Base-by-base conservation (phyloP, 2,329 filamentous ascomycete species). In the Aspergillus texensis region DNA sequence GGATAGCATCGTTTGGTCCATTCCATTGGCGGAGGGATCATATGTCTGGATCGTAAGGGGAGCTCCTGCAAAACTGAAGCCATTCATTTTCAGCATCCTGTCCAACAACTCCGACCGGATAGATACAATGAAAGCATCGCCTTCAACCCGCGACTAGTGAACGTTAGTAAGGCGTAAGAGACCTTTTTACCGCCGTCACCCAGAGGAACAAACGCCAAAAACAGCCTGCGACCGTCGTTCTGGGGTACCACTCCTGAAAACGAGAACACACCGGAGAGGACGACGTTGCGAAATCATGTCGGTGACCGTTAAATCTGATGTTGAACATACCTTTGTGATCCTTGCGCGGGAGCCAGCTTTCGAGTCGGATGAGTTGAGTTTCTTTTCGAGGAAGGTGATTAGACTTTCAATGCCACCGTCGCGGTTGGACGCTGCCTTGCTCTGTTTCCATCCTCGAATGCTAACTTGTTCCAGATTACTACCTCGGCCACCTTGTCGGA, bases 261-360 rank as follows among this genome's bases (percentile, higher is more conserved):
- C 77, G 73, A 79, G 70, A 72, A 73, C 72, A 75, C 71, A 77
- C 70, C 72, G 74, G 72, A 75, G 70, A 76, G 67, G 70, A 71
- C 68, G 69, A 73, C 69, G 68, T 70, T 73, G 75, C 72, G 71
- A 66, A 68, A 70, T 69, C 70, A 75, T 75, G 76, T 74, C 76
- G 76, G 71, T 78, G 77, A 79, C 75, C 76, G 77, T 73, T 67
- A 76, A 75, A 73, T 72, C 71, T 76, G 71, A 69, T 78, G 75
- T 78, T 76, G 79, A 77, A 91, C 89, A 87, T 91, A 93, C 91
- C 89, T 92, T 92, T 81, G 87, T 88, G 67, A 94, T 88, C 75
- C 84, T 88, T 70, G 91, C 82, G 69, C 82, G 81, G 72, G 85
- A 82, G 72, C 80, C 72, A 70, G 73, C 62, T 74, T 82, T 82